Percentiles rank a stretch among this genome's conserved stretches.
These are phyloP conservation scores for Saccharomycopsis sp. DNA, from an alignment of 805 yeast species.

Conservation along the genomic window DNA sequence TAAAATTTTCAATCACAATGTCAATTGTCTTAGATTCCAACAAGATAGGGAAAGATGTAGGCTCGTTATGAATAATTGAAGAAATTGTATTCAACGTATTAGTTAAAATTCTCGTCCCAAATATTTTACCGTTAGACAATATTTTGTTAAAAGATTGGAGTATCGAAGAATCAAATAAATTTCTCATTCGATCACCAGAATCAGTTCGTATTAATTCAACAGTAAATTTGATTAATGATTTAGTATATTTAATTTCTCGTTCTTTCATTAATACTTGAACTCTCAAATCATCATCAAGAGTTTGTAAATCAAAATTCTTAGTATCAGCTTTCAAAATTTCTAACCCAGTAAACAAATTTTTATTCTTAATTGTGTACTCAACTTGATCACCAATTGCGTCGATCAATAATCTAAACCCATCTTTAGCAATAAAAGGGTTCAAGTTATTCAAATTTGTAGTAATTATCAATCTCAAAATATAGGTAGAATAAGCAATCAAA, in stretches of 20 bases:
- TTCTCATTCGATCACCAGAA: constrained; percentile 77
- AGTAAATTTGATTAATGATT: constrained; percentile 56
- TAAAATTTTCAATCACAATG: constrained; percentile 52
- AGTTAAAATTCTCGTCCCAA: constrained; percentile 62
- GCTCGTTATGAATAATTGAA: constrained; percentile 78
- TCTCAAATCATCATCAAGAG: constrained; percentile 7
- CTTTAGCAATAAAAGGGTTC: constrained; percentile 53
- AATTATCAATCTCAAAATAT: constrained; percentile 42
- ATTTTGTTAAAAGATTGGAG: constrained; percentile 53
- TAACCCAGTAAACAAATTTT: constrained; percentile 35
- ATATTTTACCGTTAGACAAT: constrained; percentile 45
- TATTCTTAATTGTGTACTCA: constrained; percentile 52
- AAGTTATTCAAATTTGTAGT: constrained; percentile 43
- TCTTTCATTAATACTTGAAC: constrained; percentile 7
- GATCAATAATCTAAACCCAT: constrained; percentile 61
- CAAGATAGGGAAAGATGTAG: constrained; percentile 76
- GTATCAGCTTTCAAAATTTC: constrained; percentile 7
- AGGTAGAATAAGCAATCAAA: constrained; percentile 57
- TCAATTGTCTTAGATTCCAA: constrained; percentile 73
- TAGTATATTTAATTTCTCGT: constrained; percentile 30
- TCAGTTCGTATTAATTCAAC: constrained; percentile 57
- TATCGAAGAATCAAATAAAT: constrained; percentile 80
- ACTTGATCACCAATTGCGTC: constrained; percentile 58
- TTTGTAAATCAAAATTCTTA: constrained; percentile 6
- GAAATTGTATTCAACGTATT: constrained; percentile 57